Evolutionary conservation across 2,329 filamentous ascomycete species (phyloP), one percentile per base, ranked within the genome.

Genomic region (Pestalotiopsis sp.): DNA sequence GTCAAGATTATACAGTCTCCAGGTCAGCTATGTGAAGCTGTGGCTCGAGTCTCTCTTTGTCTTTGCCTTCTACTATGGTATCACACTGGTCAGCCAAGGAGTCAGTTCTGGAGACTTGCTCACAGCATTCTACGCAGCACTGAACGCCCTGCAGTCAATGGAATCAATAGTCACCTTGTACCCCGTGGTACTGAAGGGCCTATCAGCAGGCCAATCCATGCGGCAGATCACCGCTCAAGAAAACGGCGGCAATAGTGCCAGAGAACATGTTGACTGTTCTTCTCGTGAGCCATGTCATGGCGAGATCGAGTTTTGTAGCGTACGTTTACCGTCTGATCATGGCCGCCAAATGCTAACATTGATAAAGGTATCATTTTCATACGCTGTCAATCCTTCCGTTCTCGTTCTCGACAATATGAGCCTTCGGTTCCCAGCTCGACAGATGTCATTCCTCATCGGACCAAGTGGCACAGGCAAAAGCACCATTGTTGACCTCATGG

Each of bases 391-490:
- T 61, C 88, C 88, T 0, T 80, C 86, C 1, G 85, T 87, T 20
- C 76, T 80, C 0, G 90, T 91, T 1, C 83, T 98, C 11, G 80
- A 86, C 1, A 81, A 86, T 6, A 87, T 88, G 0, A 90, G 85
- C 0, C 86, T 98, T 70, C 87, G 85, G 71, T 95, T 98, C 68
- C 87, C 90, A 0, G 85, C 91, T 0, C 91, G 92, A 0, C 85
- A 92, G 70, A 89, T 91, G 3, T 93, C 90, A 0, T 98, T 96
- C 75, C 84, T 98, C 2, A 88, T 98, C 64, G 96, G 95, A 0
- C 88, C 87, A 74, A 97, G 94, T 75, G 96, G 96, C 0, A 97
- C 93, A 2, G 95, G 95, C 0, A 98, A 98, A 79, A 97, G 94
- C 73, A 98, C 95, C 0, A 76, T 98, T 1, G 91, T 92, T 1